Conservation (phyloP, 768 basidiomycete genomes). For the Leucogyrophana mollusca region DNA sequence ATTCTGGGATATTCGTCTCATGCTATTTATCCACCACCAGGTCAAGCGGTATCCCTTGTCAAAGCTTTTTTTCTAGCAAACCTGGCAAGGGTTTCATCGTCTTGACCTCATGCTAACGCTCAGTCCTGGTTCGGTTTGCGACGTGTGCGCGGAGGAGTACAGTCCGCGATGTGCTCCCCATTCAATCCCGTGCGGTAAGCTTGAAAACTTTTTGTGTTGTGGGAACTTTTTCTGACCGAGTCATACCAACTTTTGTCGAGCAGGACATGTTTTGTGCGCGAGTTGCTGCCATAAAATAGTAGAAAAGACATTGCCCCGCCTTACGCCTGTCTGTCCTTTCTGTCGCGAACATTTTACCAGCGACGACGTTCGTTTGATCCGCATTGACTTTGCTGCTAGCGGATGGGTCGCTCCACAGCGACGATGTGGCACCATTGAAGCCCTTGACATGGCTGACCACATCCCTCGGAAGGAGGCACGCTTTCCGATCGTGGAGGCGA, state of each 20-base stretch:
- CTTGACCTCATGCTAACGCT: slow-evolving; percentile 73
- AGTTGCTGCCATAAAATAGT: slow-evolving; percentile 77
- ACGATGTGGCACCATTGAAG: slow-evolving; percentile 48
- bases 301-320: slow-evolving; percentile 73
- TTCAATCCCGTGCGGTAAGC: slow-evolving; percentile 78
- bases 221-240: slow-evolving; percentile 22
- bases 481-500: slow-evolving; percentile 44
- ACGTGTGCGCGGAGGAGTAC: slow-evolving; percentile 88
- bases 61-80: slow-evolving; percentile 36
- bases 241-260: neutral
- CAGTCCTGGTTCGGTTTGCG: slow-evolving; percentile 79
- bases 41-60: slow-evolving; percentile 45
- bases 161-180: slow-evolving; percentile 72
- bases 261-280: slow-evolving; percentile 81
- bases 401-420: slow-evolving; percentile 70
- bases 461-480: slow-evolving; percentile 48
- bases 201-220: slow-evolving; percentile 4
- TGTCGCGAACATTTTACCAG: slow-evolving; percentile 74
- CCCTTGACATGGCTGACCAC: slow-evolving; percentile 36
- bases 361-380: slow-evolving; percentile 72
- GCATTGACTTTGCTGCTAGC: slow-evolving; percentile 70
- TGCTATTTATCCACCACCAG: slow-evolving; percentile 48
- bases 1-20: slow-evolving; percentile 36
- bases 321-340: slow-evolving; percentile 78
- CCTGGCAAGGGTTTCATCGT: slow-evolving; percentile 38